A percentile compares a stretch with the other conserved stretches of the same genome.
phyloP scores from a whole-genome alignment of 176 grass and related monocot genomes.

The Bolboschoenus planiculmis region DNA sequence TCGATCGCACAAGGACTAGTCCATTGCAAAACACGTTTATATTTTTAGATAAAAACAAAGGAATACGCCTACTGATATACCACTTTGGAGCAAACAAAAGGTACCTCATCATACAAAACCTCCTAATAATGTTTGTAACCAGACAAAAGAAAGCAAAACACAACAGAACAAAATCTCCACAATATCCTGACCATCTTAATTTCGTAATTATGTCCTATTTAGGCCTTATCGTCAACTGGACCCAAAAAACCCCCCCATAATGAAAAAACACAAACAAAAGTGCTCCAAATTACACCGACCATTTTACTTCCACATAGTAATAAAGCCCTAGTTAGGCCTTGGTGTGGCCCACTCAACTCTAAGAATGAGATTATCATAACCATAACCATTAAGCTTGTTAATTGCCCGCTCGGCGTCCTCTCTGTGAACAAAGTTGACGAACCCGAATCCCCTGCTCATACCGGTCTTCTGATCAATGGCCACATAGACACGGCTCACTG shows the following conservation, averaged over 20 bases:
- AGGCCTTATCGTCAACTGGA: neutral
- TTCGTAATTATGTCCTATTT: neutral
- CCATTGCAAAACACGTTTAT: neutral
- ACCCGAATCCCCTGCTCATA: slow-evolving; percentile 38
- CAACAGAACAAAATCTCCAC: neutral
- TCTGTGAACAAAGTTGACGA: slow-evolving; percentile 42
- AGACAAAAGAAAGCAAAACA: neutral
- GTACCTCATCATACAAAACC: neutral
- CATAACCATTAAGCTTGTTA: slow-evolving; percentile 47
- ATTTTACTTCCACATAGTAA: neutral
- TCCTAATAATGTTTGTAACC: neutral
- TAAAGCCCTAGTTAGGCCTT: slow-evolving; percentile 24
- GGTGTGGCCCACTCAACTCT: slow-evolving; percentile 52
- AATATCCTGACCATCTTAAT: neutral
- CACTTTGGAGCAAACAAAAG: neutral
- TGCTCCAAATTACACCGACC: neutral
- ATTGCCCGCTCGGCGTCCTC: slow-evolving; percentile 51
- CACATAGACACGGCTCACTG: slow-evolving; percentile 38
- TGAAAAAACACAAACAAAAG: neutral
- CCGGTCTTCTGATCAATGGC: slow-evolving; percentile 48
- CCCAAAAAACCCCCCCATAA: neutral
- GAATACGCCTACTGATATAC: neutral
- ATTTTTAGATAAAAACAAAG: no score
- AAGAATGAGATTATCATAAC: slow-evolving; percentile 51
- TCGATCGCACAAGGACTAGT: no score